phyloP scores from a whole-genome alignment of 768 basidiomycete species.

The Lyophyllum shimeji region DNA sequence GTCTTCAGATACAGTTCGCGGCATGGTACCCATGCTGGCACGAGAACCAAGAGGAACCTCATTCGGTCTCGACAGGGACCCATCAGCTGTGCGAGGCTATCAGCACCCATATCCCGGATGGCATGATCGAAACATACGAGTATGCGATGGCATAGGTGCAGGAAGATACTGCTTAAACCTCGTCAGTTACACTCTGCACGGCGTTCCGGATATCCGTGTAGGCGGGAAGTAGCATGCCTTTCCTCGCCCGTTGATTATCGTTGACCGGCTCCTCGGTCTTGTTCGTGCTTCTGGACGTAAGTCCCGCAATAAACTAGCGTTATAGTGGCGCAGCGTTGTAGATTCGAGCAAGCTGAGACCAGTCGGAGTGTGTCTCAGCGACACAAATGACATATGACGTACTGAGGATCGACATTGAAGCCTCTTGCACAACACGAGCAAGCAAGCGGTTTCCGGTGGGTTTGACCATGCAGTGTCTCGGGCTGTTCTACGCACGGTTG shows the following conservation, averaged over 20 bases:
- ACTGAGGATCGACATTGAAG: neutral
- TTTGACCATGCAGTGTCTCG: neutral
- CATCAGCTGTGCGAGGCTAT: neutral
- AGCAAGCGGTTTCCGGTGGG: neutral
- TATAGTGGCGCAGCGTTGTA: neutral
- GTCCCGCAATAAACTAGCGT: neutral
- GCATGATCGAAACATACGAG: neutral
- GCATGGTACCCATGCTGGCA: neutral
- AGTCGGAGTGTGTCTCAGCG: neutral
- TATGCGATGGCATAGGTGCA: slow-evolving; percentile 3
- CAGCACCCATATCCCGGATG: neutral
- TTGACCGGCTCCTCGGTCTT: neutral
- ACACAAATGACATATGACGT: neutral
- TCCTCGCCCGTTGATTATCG: neutral
- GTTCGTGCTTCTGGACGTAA: neutral
- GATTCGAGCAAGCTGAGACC: neutral
- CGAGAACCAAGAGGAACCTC: slow-evolving; percentile 14
- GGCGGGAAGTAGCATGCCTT: neutral
- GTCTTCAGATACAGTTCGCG: neutral
- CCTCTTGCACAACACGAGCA: neutral
- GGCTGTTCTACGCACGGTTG: neutral
- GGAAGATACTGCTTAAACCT: slow-evolving; percentile 14
- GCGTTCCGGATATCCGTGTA: neutral
- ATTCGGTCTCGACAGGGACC: slow-evolving; percentile 28
- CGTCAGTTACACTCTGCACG: slow-evolving; percentile 4